A percentile compares a stretch with the other conserved stretches of the same genome.
These are phyloP conservation scores for Solanum etuberosum DNA, from an alignment of 257 asterid genomes.

Conservation along the genomic window DNA sequence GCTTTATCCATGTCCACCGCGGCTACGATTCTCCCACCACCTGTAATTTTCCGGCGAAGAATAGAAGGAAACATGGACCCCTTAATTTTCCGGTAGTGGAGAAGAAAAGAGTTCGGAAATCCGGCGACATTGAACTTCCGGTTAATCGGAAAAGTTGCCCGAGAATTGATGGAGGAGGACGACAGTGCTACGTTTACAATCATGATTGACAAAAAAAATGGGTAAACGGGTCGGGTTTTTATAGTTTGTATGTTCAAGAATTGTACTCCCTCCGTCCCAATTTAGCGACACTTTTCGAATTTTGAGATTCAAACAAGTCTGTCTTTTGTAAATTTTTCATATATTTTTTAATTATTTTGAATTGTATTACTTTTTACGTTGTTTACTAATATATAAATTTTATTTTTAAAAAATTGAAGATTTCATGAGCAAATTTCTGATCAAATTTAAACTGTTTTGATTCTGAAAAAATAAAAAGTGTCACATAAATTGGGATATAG, in stretches of 20 bases:
- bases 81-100: background rate
- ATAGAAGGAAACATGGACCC: background rate
- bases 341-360: too few relatives aligned
- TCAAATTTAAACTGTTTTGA: too few relatives aligned
- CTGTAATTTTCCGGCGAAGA: background rate
- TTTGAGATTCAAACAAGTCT: too few relatives aligned
- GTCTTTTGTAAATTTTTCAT: accelerated
- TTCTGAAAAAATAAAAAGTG: too few relatives aligned
- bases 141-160: background rate
- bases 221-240: background rate
- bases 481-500: too few relatives aligned
- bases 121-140: background rate
- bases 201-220: background rate
- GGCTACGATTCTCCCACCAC: background rate
- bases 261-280: background rate
- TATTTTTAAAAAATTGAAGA: too few relatives aligned
- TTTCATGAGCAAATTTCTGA: too few relatives aligned
- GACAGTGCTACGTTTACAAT: background rate
- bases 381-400: too few relatives aligned
- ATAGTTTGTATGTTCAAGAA: background rate
- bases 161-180: background rate
- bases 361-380: too few relatives aligned
- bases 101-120: background rate
- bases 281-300: too few relatives aligned
- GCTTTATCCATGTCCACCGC: conserved; percentile 5